phyloP scores from a whole-genome alignment of 305 asterid genomes.

The Solanum hybrid region DNA sequence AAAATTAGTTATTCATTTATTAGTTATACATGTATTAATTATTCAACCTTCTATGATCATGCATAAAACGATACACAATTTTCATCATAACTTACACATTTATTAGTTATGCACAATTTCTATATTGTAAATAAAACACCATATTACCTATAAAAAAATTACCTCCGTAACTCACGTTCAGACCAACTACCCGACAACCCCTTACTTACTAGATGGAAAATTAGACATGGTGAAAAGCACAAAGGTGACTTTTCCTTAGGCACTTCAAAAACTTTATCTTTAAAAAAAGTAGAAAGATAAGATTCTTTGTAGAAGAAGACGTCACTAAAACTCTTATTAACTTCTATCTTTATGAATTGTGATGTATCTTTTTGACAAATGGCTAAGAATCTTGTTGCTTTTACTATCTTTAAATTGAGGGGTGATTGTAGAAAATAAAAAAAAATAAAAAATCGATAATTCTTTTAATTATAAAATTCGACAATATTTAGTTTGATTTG shows the following conservation, averaged over 20 bases:
- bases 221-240: not conserved
- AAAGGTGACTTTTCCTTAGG: not conserved
- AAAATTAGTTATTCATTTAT: no score
- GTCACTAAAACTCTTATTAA: not conserved
- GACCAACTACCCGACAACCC: not conserved
- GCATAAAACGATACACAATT: not conserved
- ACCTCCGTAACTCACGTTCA: no score
- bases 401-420: not conserved
- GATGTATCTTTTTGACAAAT: not conserved
- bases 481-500: not conserved
- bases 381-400: not conserved
- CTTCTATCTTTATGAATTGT: not conserved
- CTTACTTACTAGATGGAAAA: not conserved
- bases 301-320: not conserved
- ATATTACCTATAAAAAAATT: no score
- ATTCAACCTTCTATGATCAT: no score
- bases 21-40: no score
- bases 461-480: not conserved
- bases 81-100: not conserved
- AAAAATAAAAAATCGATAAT: not conserved
- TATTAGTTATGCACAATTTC: no score
- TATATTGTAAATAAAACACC: no score
- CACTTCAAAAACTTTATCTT: not conserved
- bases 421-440: not conserved
- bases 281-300: not conserved